phyloP scores from a whole-genome alignment of 345 rosid genomes.

The Dipteronia dyeriana region DNA sequence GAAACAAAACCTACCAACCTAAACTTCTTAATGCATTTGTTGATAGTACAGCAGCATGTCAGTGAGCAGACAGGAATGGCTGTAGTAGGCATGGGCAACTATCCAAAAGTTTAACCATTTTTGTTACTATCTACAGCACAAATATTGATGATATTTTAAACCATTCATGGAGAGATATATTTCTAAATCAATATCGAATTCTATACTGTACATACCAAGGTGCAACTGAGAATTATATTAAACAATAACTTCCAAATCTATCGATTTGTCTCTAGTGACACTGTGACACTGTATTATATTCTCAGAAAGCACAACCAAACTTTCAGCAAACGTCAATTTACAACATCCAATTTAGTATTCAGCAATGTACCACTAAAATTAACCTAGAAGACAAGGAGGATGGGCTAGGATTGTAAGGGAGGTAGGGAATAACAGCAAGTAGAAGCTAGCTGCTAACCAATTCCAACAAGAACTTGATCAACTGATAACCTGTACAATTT shows the following conservation, averaged over 20 bases:
- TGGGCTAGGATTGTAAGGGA: background rate
- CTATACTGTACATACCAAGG: background rate
- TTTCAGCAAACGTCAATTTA: conserved; percentile 2
- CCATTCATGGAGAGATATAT: background rate
- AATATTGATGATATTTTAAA: background rate
- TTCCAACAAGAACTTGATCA: background rate
- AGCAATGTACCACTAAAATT: background rate
- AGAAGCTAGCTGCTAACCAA: background rate
- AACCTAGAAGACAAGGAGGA: background rate
- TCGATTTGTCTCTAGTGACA: background rate
- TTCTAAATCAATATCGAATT: background rate
- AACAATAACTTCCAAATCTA: background rate
- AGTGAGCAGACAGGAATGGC: background rate
- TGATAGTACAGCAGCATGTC: background rate
- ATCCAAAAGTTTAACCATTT: background rate
- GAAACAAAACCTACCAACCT: background rate
- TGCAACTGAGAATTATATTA: background rate
- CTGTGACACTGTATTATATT: background rate
- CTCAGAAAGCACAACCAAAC: conserved; percentile 2
- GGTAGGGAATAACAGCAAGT: background rate
- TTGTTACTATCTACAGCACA: background rate
- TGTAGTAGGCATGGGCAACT: background rate
- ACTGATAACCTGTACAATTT: background rate
- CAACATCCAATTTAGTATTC: background rate
- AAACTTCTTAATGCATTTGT: background rate